These are phyloP conservation scores for Candida broadrunensis DNA, from an alignment of 805 yeast species.

Conservation along the genomic window DNA sequence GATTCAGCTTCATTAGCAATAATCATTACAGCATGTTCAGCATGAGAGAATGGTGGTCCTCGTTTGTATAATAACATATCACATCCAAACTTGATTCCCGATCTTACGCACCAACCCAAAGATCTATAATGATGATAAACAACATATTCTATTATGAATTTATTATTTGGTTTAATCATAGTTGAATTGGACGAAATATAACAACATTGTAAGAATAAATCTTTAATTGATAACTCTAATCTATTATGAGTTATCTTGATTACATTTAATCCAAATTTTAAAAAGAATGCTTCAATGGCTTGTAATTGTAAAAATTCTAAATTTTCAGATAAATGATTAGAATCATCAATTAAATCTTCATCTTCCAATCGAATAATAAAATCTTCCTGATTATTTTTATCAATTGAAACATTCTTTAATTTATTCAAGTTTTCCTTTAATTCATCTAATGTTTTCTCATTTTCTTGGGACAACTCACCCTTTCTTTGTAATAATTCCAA, in stretches of 20 bases:
- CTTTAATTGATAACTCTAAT: constrained; percentile 11
- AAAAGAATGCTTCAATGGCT: constrained; percentile 73
- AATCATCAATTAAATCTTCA: constrained; percentile 11
- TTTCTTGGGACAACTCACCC: constrained; percentile 21
- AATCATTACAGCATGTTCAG: constrained; percentile 72
- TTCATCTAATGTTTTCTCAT: constrained; percentile 13
- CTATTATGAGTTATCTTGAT: constrained; percentile 29
- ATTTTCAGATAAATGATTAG: constrained; percentile 6
- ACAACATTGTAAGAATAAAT: constrained; percentile 26
- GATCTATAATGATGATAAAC: constrained; percentile 86
- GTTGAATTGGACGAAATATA: constrained; percentile 3
- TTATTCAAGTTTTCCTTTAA: constrained; percentile 14
- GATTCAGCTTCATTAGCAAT: constrained; percentile 35
- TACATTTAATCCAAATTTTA: constrained; percentile 55
- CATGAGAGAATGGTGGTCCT: constrained; percentile 96
- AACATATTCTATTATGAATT: constrained; percentile 56
- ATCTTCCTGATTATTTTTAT: not conserved
- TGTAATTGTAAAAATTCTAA: constrained; percentile 63
- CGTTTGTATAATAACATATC: constrained; percentile 77
- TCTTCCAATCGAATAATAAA: constrained; percentile 9
- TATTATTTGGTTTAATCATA: constrained; percentile 18
- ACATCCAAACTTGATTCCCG: constrained; percentile 92
- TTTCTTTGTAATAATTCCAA: constrained; percentile 48
- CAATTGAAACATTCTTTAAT: constrained; percentile 11
- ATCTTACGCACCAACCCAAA: constrained; percentile 89